Conservation (phyloP, 1,284 basidiomycete genomes). For the Tylopilus sp. region DNA sequence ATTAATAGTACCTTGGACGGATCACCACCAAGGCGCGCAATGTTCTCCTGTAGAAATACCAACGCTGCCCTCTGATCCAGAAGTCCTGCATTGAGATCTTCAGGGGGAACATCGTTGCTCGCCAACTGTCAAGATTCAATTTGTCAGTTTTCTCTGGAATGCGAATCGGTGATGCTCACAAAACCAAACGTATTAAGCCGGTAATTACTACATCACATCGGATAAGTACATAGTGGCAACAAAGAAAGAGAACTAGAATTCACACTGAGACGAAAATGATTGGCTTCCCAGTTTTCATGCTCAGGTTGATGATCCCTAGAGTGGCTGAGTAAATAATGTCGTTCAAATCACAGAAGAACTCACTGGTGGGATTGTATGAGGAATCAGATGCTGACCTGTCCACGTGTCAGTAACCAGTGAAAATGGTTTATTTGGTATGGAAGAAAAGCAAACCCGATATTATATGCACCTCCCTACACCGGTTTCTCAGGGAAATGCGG, state of each 20-base stretch:
- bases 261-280: constrained; percentile 33
- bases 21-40: constrained; percentile 74
- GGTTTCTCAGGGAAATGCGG: constrained; percentile 2
- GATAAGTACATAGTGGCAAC: neutral
- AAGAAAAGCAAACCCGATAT: constrained; percentile 15
- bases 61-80: constrained; percentile 69
- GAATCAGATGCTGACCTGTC: constrained; percentile 28
- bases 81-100: constrained; percentile 67
- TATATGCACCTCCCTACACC: constrained; percentile 31
- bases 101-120: constrained; percentile 56
- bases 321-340: neutral
- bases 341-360: neutral
- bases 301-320: constrained; percentile 26
- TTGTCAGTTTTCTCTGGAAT: neutral
- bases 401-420: neutral
- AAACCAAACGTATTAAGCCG: constrained; percentile 33
- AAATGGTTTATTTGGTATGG: neutral
- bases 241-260: neutral
- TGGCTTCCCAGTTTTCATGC: constrained; percentile 24
- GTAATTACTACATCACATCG: constrained; percentile 21
- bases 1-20: constrained; percentile 55
- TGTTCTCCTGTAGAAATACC: constrained; percentile 69
- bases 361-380: constrained; percentile 24
- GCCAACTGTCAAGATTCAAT: constrained; percentile 52
- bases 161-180: constrained; percentile 8